Evolutionary conservation across 2,329 filamentous ascomycete genomes (phyloP), one percentile per base, ranked within the genome.

Genomic region (Aspergillus sp.): DNA sequence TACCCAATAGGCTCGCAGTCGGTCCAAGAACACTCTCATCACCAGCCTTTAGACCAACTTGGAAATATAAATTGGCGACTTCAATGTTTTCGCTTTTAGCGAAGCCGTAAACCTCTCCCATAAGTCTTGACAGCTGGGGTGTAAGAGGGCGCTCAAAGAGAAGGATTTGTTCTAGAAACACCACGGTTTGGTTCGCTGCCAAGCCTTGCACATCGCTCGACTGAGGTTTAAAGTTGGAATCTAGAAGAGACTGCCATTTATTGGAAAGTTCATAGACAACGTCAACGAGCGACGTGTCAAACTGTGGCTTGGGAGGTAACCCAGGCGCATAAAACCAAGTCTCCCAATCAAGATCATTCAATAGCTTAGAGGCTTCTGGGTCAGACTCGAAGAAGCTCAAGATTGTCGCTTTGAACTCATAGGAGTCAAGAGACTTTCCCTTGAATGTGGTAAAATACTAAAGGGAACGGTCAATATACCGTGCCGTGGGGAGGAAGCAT

Each of bases 401-500:
- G 41, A 96, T 83, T 1, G 88, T 94, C 39, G 85, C 75, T 65
- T 91, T 95, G 78, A 98, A 98, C 60, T 97, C 88, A 57, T 87
- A 95, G 2, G 88, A 94, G 68, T 96, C 90, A 6, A 98, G 77
- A 2, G 89, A 95, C 67, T 90, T 91, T 60, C 81, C 80, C 45
- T 86, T 83, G 79, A 86, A 97, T 33, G 79, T 88, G 28, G 78
- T 82, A 65, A 97, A 97, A 72, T 97, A 96, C 69, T 74, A 39
- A 34, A 37, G 11, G 44, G 8, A 38, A 37, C 19, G 11, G 32
- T 54, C n/a, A 53, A 36, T 32, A 42, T 5, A 35, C 5, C 6
- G 10, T 27, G 13, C 26, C n/a, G 33, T 6, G 29, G 31, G 33
- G 28, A 5, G 8, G 10, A 42, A 27, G 19, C 34, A 31, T 33